These are phyloP conservation scores for Scleromitrula shiraiana DNA, from an alignment of 2,329 filamentous ascomycete genomes.

Conservation along the genomic window DNA sequence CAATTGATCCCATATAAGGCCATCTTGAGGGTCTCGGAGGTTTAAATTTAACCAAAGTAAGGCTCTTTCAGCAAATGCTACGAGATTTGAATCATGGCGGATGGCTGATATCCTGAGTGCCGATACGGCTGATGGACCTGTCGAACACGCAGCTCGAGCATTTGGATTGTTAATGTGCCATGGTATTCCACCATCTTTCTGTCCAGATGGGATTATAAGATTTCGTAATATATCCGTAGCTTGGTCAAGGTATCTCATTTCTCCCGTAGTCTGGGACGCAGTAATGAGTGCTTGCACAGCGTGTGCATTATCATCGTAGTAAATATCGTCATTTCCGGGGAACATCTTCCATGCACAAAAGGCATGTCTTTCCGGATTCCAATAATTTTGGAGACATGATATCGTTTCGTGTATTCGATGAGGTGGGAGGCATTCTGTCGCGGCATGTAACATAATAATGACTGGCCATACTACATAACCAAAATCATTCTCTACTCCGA, in stretches of 20 bases:
- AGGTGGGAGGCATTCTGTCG: conserved; percentile 13
- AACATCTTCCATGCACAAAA: conserved; percentile 23
- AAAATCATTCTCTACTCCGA: conserved; percentile 11
- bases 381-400: conserved; percentile 14
- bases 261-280: conserved; percentile 11
- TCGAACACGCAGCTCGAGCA: conserved; percentile 15
- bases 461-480: conserved; percentile 22
- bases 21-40: conserved; percentile 15
- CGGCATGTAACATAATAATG: conserved; percentile 15
- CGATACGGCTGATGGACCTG: conserved; percentile 16
- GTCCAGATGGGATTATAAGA: conserved; percentile 15
- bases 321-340: conserved; percentile 19
- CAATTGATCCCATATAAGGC: conserved; percentile 18
- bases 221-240: conserved; percentile 11
- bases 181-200: conserved; percentile 15
- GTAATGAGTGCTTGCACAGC: conserved; percentile 16
- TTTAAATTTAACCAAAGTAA: conserved; percentile 10
- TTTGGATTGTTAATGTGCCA: conserved; percentile 18
- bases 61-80: conserved; percentile 11
- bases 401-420: conserved; percentile 1
- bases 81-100: conserved; percentile 3
- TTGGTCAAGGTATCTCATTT: conserved; percentile 11
- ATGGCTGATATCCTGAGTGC: conserved; percentile 16
- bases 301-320: conserved; percentile 20
- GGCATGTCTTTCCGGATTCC: conserved; percentile 15